Evolutionary conservation across 306 rosid genomes (phyloP), one percentile per base, ranked within the genome.

Genomic region (Glycine tomentella): DNA sequence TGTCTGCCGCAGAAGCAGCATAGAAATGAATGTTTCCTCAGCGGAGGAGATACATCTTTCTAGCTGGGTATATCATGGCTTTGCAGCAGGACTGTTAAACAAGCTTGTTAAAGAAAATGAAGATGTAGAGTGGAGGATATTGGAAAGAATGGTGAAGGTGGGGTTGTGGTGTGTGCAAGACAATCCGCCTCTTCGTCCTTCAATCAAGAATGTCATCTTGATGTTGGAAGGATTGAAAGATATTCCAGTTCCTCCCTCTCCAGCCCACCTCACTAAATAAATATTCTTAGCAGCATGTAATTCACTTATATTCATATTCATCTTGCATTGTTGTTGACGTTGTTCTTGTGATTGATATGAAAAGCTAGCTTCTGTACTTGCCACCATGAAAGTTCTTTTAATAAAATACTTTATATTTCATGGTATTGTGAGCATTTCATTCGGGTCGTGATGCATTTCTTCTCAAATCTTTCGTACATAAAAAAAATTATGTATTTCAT

Each of bases 111-210:
- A 9, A 36, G 51, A 72, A 4, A 67, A 36, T 11, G 80, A 82
- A 67, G 70, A 42, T 61, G 84, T 68, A 5, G 84, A 87, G 42
- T 76, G 81, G 85, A 83, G 16, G 48, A 46, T 66, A 20, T 1
- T 87, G 73, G 90, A 87, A 63, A 87, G 74, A 69, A 84, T 87
- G 86, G 84, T 87, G 79, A 87, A 81, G 31, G 85, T 87, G 8
- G 87, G 84, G 4, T 17, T 87, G 48, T 84, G 87, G 87, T 87
- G 87, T 69, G 82, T 87, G 14, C 90, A 84, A 52, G 82, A 84
- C 9, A 45, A 42, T 16, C 87, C 83, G 5, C 7, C 55, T 36
- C 52, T 84, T 9, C 87, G 82, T 55, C 87, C 90, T 55, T 56
- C 84, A 40, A 84, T 84, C 57, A 84, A 75, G 77, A 84, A 55